phyloP scores from a whole-genome alignment of 1,139 yeast species.

The Debaryomyces psychrophilus region DNA sequence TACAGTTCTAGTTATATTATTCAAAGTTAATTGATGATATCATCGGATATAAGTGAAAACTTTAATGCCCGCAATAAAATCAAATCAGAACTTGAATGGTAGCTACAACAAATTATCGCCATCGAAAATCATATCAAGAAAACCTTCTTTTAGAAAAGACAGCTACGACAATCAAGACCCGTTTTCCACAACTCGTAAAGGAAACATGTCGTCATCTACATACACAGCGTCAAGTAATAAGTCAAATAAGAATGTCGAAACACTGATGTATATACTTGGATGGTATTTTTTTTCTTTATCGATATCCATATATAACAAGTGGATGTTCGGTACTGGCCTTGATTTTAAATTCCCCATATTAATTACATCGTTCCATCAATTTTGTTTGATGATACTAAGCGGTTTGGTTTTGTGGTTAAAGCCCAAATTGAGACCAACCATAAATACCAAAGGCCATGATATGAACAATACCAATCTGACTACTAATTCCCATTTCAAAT shows the following conservation, averaged over 20 bases:
- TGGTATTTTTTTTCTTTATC: slow-evolving; percentile 68
- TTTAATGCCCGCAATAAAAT: background rate
- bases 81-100: background rate
- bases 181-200: background rate
- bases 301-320: slow-evolving; percentile 88
- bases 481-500: background rate
- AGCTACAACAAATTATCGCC: background rate
- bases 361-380: slow-evolving; percentile 83
- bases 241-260: slow-evolving; percentile 15
- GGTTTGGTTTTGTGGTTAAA: slow-evolving; percentile 43
- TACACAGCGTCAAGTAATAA: slow-evolving; percentile 1
- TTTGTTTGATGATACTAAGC: slow-evolving; percentile 60
- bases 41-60: background rate
- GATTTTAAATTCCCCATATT: slow-evolving; percentile 82
- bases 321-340: slow-evolving; percentile 88
- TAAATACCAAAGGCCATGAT: slow-evolving; percentile 6
- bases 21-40: background rate
- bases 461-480: background rate
- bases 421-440: slow-evolving; percentile 53
- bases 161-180: slow-evolving; percentile 1
- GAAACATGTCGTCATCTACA: background rate
- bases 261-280: slow-evolving; percentile 39
- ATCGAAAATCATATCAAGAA: slow-evolving; percentile 4
- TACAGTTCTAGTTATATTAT: background rate
- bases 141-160: slow-evolving; percentile 6